phyloP scores from a whole-genome alignment of 2,329 filamentous ascomycete species.

The Diaporthe longicolla region DNA sequence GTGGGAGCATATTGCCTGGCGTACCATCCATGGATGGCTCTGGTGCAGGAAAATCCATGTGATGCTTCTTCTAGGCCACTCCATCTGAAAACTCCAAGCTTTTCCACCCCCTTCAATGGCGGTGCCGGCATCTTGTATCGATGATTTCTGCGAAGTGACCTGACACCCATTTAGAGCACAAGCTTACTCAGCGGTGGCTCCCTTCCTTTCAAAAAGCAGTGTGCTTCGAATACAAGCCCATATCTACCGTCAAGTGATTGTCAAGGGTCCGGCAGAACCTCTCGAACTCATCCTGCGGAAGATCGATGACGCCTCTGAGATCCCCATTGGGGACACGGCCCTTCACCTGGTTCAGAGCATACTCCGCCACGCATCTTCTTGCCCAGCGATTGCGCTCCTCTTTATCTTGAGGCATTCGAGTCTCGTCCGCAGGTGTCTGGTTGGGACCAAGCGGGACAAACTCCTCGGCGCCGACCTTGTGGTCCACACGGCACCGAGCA shows the following conservation, averaged over 20 bases:
- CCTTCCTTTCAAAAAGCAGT: background rate
- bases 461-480: accelerated
- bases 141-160: no score
- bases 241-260: background rate
- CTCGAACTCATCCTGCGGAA: background rate
- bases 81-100: no score
- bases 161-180: no score
- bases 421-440: background rate
- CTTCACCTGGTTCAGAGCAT: background rate
- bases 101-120: no score
- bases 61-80: no score
- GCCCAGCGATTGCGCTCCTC: background rate
- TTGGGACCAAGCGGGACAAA: background rate
- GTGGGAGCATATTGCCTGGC: no score
- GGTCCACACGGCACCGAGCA: background rate
- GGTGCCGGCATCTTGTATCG: no score
- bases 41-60: no score
- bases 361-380: background rate
- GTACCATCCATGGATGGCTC: no score
- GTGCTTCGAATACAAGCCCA: background rate
- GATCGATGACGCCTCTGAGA: background rate
- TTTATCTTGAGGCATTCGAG: background rate
- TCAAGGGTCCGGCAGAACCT: background rate
- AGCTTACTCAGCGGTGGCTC: no score
- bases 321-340: background rate